A percentile compares a stretch with the other conserved stretches of the same genome.
Conservation (phyloP, 768 basidiomycete species). For the Hemileccinum impolitum region DNA sequence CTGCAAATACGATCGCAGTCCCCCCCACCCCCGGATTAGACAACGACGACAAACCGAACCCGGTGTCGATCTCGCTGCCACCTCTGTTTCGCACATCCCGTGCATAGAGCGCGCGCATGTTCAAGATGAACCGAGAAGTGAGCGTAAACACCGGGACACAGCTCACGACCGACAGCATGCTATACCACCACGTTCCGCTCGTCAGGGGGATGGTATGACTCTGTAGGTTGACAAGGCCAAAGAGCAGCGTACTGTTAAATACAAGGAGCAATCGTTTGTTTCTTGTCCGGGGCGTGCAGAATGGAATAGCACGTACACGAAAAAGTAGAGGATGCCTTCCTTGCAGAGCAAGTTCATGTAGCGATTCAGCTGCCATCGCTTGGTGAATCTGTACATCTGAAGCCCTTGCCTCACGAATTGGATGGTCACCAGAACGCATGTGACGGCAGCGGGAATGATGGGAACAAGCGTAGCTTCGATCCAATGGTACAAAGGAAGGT, state of each 20-base stretch:
- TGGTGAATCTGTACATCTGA: background rate
- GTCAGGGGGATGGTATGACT: background rate
- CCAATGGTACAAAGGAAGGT: background rate
- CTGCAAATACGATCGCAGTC: background rate
- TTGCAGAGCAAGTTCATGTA: background rate
- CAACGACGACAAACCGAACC: background rate
- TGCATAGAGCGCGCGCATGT: background rate
- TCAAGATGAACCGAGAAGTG: background rate
- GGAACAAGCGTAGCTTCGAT: background rate
- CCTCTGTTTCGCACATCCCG: background rate
- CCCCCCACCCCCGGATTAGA: background rate
- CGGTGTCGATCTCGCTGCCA: background rate
- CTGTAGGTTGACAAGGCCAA: background rate
- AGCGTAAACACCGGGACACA: slow-evolving; percentile 1
- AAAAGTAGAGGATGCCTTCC: background rate
- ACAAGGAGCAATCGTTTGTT: too few species aligned
- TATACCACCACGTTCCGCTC: background rate
- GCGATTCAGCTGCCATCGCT: background rate
- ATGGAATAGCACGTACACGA: background rate
- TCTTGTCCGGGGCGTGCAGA: background rate
- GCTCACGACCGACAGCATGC: background rate
- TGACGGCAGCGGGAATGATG: background rate
- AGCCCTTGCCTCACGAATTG: background rate
- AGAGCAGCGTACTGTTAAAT: background rate
- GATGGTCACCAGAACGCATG: background rate